Base-by-base conservation (phyloP, 2,329 filamentous ascomycete species). In the Xylariales sp. region DNA sequence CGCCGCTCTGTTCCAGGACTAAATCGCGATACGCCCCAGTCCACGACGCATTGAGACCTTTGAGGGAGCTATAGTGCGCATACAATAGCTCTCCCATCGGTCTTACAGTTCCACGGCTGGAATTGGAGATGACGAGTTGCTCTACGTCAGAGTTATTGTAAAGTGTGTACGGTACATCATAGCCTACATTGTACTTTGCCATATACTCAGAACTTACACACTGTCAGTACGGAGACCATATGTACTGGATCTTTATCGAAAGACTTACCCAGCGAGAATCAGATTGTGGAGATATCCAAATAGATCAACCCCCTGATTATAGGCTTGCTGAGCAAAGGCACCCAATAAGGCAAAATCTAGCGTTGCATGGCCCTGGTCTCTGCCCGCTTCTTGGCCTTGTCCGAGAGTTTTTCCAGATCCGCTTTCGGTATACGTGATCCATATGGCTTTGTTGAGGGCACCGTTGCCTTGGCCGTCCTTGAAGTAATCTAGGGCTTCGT, bases 351-450 rank as follows among this genome's bases (percentile, higher is more conserved):
- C 52, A 14, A 67, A 56, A 40, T 63, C 60, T 4, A 71, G 50
- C 10, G 56, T 57, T 1, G 65, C 46, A 41, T 72, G 67, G 5
- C 66, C 68, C 42, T 71, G 68, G 40, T 71, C 68, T 0, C 66
- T 51, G 3, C 66, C 65, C 2, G 63, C 57, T 33, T 70, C 65
- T 40, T 68, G 62, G 1, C 57, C 50, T 34, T 70, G 64, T 0
- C 54, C 57, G 3, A 70, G 42, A 1, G 40, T 35, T 43, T 60
- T 58, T 2, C 48, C 44, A 1, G 55, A 46, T 2, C 51, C 54
- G 3, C 52, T 48, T 28, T 58, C 54, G 3, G 45, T 47, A 29
- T 55, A 59, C 6, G 53, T 48, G 5, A 15, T 17, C 34, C 34
- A 37, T 17, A 37, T 29, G 5, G 27, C 18, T 15, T 57, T 59